Percentiles rank a stretch among this genome's conserved stretches.
Evolutionary conservation across 2,329 filamentous ascomycete genomes (phyloP).

Genomic region (Chrysoporthe cubensis): DNA sequence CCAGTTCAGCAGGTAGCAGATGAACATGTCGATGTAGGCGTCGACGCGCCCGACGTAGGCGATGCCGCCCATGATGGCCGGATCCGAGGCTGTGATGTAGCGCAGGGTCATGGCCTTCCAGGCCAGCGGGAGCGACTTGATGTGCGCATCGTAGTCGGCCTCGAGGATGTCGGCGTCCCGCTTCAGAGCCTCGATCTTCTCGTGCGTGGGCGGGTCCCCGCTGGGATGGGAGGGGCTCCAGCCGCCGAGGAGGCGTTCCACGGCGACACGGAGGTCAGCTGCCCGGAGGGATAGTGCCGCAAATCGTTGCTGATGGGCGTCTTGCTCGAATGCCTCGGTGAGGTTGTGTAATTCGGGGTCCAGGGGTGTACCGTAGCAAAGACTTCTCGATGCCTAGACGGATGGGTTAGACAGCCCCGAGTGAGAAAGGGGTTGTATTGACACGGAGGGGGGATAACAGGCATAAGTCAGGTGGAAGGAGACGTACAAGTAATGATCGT

Average conservation of each 20-base stretch:
- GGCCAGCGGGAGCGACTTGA: constrained; percentile 16
- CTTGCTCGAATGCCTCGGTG: constrained; percentile 22
- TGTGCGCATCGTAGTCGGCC: constrained; percentile 26
- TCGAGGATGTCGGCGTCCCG: constrained; percentile 25
- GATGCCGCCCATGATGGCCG: constrained; percentile 23
- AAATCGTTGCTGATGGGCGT: constrained; percentile 20
- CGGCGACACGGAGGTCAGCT: constrained; percentile 26
- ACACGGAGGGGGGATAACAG: too few species aligned
- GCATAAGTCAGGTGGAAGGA: too few species aligned
- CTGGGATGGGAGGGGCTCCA: constrained; percentile 22
- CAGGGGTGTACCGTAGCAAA: constrained; percentile 27
- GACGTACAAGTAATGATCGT: constrained; percentile 27
- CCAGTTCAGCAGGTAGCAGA: constrained; percentile 29
- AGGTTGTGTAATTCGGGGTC: constrained; percentile 26
- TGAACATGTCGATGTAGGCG: constrained; percentile 29
- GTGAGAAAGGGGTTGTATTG: too few species aligned
- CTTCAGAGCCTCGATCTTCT: constrained; percentile 13
- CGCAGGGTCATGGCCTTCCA: constrained; percentile 28
- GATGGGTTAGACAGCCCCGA: neutral
- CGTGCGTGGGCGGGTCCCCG: constrained; percentile 1
- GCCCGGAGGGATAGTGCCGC: constrained; percentile 28
- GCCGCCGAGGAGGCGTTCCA: constrained; percentile 25
- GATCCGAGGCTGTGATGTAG: constrained; percentile 16
- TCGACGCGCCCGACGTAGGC: constrained; percentile 23
- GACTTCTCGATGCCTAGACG: constrained; percentile 22